These are phyloP conservation scores for Calonectria pteridis DNA, from an alignment of 2,329 filamentous ascomycete genomes.

Conservation along the genomic window DNA sequence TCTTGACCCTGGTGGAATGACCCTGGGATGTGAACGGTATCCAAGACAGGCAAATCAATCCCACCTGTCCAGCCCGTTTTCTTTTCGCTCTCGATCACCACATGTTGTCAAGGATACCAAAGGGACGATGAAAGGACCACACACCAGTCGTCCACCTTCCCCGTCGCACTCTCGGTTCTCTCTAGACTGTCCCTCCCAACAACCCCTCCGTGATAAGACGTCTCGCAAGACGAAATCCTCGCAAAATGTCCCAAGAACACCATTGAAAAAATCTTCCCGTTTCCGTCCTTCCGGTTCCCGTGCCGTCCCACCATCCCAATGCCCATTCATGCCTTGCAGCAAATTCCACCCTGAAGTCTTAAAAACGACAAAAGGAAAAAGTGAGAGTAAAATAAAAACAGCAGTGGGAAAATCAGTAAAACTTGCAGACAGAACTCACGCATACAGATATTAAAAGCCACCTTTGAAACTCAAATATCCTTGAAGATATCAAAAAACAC, in stretches of 20 bases:
- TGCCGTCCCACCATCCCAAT: conserved; percentile 22
- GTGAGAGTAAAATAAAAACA: conserved; percentile 30
- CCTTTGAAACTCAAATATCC: conserved; percentile 27
- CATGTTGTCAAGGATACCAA: conserved; percentile 5
- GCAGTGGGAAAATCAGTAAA: conserved; percentile 28
- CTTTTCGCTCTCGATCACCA: conserved; percentile 10
- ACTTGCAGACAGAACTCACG: neutral
- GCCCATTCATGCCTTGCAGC: conserved; percentile 43
- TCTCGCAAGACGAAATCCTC: conserved; percentile 17
- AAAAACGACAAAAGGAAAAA: conserved; percentile 25
- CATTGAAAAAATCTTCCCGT: conserved; percentile 13
- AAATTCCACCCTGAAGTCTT: conserved; percentile 37
- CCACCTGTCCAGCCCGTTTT: conserved; percentile 6
- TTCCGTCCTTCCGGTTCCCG: conserved; percentile 13
- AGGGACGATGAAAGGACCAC: conserved; percentile 4
- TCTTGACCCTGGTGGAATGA: conserved; percentile 36
- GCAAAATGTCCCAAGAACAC: conserved; percentile 25
- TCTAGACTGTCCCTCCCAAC: neutral
- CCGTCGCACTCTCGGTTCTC: neutral
- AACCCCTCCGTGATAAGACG: neutral
- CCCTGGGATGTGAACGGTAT: conserved; percentile 16
- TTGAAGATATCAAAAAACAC: neutral
- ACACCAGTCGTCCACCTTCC: neutral
- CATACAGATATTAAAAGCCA: conserved; percentile 30
- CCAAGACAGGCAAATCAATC: neutral